Evolutionary conservation across 164 flowering plant genomes (phyloP).

Genomic region (Santalum album): DNA sequence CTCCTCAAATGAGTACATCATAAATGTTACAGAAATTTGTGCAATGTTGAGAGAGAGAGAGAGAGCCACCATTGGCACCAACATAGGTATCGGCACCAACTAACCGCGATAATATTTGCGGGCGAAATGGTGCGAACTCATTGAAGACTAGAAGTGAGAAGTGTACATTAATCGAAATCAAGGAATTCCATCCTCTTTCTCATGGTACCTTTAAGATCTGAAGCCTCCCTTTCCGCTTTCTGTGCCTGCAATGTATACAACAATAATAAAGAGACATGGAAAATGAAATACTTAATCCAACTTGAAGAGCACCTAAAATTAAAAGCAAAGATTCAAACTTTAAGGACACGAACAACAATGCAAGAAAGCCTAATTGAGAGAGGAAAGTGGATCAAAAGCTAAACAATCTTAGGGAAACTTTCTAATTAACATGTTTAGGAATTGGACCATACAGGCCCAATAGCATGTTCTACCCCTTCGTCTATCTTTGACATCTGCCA

Average conservation of each 20-base stretch:
- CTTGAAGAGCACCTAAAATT: too few species aligned
- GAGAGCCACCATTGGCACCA: neutral
- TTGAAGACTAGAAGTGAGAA: conserved; percentile 5
- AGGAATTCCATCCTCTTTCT: conserved; percentile 99
- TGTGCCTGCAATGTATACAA: conserved; percentile 81
- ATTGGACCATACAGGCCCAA: too few species aligned
- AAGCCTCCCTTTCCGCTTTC: conserved; percentile 85
- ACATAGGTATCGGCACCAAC: conserved; percentile 3
- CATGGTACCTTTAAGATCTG: conserved; percentile 86
- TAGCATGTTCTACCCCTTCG: too few species aligned
- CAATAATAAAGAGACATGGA: too few species aligned
- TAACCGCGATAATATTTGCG: conserved; percentile 36
- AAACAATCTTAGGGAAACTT: too few species aligned
- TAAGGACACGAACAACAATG: too few species aligned
- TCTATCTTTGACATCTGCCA: too few species aligned
- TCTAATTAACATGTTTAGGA: too few species aligned
- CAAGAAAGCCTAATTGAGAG: neutral
- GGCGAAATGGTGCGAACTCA: conserved; percentile 10
- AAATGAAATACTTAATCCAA: too few species aligned
- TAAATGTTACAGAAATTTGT: conserved; percentile 7
- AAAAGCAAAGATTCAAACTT: too few species aligned
- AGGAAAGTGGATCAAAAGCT: too few species aligned
- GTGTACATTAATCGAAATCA: conserved; percentile 50
- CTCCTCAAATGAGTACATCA: neutral
- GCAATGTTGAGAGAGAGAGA: conserved; percentile 1